Percentiles rank a stretch among this genome's conserved stretches.
Evolutionary conservation across 2,329 filamentous ascomycete genomes (phyloP).

Genomic region (Dothiorella sarmentorum): DNA sequence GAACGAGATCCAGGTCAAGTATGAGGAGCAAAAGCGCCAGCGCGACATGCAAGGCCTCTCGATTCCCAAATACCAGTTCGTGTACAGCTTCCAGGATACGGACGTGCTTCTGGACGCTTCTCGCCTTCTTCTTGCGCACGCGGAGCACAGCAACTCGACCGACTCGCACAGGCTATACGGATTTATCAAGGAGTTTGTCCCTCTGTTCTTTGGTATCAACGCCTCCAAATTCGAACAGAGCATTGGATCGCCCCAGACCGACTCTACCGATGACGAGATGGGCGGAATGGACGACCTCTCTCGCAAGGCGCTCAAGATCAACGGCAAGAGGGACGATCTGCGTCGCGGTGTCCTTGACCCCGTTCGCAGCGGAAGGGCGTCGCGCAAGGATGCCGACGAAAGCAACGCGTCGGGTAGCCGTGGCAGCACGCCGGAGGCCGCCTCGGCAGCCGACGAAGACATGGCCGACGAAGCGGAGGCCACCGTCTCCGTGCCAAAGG

Average conservation of each 20-base stretch:
- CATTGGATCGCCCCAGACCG: conserved; percentile 50
- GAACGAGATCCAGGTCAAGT: conserved; percentile 85
- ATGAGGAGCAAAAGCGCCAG: conserved; percentile 81
- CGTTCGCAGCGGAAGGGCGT: conserved; percentile 65
- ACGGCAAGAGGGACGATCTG: conserved; percentile 69
- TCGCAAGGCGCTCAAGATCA: conserved; percentile 61
- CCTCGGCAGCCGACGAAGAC: conserved; percentile 75
- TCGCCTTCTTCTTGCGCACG: conserved; percentile 44
- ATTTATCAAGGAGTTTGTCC: conserved; percentile 51
- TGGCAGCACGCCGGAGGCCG: conserved; percentile 81
- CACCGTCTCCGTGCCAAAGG: conserved; percentile 54
- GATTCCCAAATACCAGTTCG: conserved; percentile 67
- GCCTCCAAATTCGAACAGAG: conserved; percentile 61
- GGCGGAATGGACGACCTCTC: conserved; percentile 66
- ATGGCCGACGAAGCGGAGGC: conserved; percentile 49
- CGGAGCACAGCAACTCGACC: conserved; percentile 40
- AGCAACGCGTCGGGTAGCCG: conserved; percentile 77
- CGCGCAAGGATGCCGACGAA: conserved; percentile 72
- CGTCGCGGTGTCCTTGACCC: conserved; percentile 83
- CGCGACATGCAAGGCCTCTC: conserved; percentile 59
- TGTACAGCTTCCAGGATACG: conserved; percentile 63
- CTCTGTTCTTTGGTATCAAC: conserved; percentile 50
- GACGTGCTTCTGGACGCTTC: conserved; percentile 52
- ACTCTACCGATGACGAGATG: conserved; percentile 67
- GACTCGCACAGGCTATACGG: conserved; percentile 44